A percentile compares a stretch with the other conserved stretches of the same genome.
Conservation (phyloP, 2,329 filamentous ascomycete genomes). For the Ceratocystis diversiconidia region DNA sequence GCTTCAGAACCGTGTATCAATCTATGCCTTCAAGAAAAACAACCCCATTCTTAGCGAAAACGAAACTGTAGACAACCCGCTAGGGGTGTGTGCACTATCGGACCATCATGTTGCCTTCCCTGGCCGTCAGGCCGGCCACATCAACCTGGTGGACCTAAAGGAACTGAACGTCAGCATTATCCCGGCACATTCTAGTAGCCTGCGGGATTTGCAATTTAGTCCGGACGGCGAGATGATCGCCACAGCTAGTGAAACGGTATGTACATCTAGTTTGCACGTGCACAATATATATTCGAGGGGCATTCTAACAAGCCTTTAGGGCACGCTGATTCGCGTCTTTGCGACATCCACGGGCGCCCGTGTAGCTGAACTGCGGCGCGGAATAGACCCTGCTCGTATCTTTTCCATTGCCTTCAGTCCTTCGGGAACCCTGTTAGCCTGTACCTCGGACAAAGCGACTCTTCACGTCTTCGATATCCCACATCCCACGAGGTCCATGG, state of each 20-base stretch:
- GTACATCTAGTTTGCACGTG: neutral
- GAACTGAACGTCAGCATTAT: constrained; percentile 84
- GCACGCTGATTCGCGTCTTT: constrained; percentile 79
- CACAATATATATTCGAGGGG: neutral
- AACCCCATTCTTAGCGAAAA: constrained; percentile 59
- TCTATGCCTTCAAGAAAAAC: constrained; percentile 65
- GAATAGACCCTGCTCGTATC: constrained; percentile 75
- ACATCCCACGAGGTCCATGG: constrained; percentile 31
- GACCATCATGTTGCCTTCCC: constrained; percentile 66
- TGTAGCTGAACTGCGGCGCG: constrained; percentile 71
- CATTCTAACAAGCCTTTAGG: constrained; percentile 25
- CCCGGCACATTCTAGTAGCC: constrained; percentile 66
- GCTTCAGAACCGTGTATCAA: constrained; percentile 64
- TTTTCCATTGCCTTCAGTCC: constrained; percentile 83
- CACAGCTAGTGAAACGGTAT: constrained; percentile 65
- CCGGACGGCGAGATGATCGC: constrained; percentile 68
- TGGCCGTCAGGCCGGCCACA: constrained; percentile 73
- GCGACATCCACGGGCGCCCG: constrained; percentile 66
- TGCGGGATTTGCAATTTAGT: constrained; percentile 69
- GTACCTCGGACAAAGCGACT: constrained; percentile 92
- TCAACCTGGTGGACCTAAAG: constrained; percentile 68
- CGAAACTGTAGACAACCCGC: constrained; percentile 72
- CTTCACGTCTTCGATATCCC: constrained; percentile 86
- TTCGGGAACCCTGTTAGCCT: constrained; percentile 63
- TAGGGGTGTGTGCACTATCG: constrained; percentile 67